Conservation (phyloP, 257 asterid genomes). For the Nicotiana tabacum region DNA sequence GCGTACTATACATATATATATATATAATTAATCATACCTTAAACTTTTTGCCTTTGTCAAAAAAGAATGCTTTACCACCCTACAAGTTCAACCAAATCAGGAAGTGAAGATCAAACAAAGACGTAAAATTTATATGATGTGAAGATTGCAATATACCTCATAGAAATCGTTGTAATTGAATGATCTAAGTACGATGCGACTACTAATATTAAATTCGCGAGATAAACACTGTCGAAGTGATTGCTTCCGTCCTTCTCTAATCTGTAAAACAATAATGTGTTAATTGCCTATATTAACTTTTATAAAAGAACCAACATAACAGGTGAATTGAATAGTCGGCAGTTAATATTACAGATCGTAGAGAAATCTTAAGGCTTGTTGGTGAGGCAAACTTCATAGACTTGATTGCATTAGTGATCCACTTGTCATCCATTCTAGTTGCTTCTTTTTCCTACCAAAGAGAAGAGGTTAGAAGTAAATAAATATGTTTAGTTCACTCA, state of each 20-base stretch:
- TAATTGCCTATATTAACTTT: background rate
- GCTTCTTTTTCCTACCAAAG: background rate
- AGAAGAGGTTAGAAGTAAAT: no score
- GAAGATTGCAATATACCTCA: background rate
- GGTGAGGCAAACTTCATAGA: conserved; percentile 20
- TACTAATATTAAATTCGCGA: conserved; percentile 9
- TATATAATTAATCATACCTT: conserved; percentile 3
- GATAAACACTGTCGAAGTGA: conserved; percentile 5
- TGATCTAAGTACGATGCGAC: conserved; percentile 5
- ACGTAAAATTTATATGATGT: background rate
- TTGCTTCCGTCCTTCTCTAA: conserved; percentile 14
- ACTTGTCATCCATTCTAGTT: background rate
- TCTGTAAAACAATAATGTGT: background rate
- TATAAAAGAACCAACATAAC: background rate
- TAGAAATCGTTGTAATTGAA: conserved; percentile 3
- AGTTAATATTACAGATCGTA: conserved; percentile 6
- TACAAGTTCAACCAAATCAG: background rate
- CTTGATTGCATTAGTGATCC: conserved; percentile 12
- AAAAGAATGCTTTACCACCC: conserved; percentile 15
- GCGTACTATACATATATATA: no score
- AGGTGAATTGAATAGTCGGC: background rate
- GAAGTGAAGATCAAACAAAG: no score
- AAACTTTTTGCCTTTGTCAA: conserved; percentile 11
- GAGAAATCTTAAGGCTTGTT: conserved; percentile 20
- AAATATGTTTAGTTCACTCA: no score